Evolutionary conservation across 345 rosid species (phyloP).

Genomic region (Mallotus nudiflorus): DNA sequence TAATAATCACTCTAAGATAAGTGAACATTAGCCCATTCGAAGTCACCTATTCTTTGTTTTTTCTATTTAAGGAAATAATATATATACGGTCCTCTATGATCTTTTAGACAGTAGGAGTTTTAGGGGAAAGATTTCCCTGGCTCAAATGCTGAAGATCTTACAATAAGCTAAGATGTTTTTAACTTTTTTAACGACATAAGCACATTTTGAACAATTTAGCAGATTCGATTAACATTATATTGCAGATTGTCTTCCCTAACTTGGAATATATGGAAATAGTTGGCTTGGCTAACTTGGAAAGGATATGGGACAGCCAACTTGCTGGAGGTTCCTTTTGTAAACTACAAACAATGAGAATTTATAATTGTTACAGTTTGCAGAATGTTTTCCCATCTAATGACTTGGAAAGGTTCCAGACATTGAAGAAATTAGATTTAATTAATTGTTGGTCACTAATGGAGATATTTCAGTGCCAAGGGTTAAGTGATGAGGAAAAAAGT

Average conservation of each 20-base stretch:
- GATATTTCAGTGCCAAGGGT: conserved; percentile 12
- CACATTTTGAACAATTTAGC: too few species aligned
- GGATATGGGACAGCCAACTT: background rate
- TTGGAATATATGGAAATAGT: background rate
- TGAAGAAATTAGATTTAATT: background rate
- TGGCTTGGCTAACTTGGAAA: background rate
- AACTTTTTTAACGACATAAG: too few species aligned
- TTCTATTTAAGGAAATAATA: too few species aligned
- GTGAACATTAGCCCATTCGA: too few species aligned
- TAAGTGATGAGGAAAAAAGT: background rate
- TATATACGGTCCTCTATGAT: too few species aligned
- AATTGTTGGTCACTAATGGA: conserved; percentile 3
- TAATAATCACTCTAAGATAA: too few species aligned
- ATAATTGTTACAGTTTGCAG: background rate
- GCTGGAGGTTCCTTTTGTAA: background rate
- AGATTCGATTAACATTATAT: too few species aligned
- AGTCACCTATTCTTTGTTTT: too few species aligned
- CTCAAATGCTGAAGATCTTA: too few species aligned
- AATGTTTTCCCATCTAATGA: background rate
- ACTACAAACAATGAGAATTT: background rate
- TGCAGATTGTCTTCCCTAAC: conserved; percentile 10
- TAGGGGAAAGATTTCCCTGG: too few species aligned
- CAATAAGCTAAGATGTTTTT: too few species aligned
- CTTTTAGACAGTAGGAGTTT: too few species aligned
- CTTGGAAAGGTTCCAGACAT: background rate